A percentile compares a stretch with the other conserved stretches of the same genome.
These are phyloP conservation scores for Apophysomyces elegans DNA, from an alignment of 371 early-diverging fungal genomes.

Conservation along the genomic window DNA sequence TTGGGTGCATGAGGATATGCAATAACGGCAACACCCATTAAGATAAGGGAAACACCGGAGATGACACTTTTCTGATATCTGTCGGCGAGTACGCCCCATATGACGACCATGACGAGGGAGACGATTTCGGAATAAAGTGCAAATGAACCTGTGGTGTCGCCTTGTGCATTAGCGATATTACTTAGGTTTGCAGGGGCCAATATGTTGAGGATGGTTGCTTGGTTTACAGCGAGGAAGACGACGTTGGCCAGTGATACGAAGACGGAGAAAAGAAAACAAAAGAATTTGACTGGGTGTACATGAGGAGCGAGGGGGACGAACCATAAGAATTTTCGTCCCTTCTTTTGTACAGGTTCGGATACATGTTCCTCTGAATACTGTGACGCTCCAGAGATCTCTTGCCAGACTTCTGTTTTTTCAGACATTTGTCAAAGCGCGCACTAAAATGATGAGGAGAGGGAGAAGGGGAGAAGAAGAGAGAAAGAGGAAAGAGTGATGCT, in stretches of 20 bases:
- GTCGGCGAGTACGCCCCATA: conserved; percentile 37
- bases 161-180: conserved; percentile 14
- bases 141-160: conserved; percentile 48
- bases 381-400: background rate
- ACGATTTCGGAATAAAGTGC: conserved; percentile 69
- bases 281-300: conserved; percentile 40
- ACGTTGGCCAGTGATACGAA: conserved; percentile 35
- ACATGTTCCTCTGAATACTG: background rate
- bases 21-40: conserved; percentile 58
- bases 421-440: background rate
- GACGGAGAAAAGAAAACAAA: conserved; percentile 37
- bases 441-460: background rate
- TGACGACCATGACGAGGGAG: conserved; percentile 38
- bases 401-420: background rate
- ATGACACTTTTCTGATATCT: conserved; percentile 24
- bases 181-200: conserved; percentile 17
- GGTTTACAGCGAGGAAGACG: conserved; percentile 40
- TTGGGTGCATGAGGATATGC: conserved; percentile 52
- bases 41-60: conserved; percentile 24
- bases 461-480: background rate
- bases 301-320: conserved; percentile 35
- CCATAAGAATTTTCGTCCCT: conserved; percentile 44
- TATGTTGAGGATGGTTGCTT: conserved; percentile 31
- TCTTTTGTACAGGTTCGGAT: conserved; percentile 8
- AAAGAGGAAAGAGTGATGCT: too few species aligned